Conservation (phyloP, 23 red algal species). For the Cyanidium caldarium region DNA sequence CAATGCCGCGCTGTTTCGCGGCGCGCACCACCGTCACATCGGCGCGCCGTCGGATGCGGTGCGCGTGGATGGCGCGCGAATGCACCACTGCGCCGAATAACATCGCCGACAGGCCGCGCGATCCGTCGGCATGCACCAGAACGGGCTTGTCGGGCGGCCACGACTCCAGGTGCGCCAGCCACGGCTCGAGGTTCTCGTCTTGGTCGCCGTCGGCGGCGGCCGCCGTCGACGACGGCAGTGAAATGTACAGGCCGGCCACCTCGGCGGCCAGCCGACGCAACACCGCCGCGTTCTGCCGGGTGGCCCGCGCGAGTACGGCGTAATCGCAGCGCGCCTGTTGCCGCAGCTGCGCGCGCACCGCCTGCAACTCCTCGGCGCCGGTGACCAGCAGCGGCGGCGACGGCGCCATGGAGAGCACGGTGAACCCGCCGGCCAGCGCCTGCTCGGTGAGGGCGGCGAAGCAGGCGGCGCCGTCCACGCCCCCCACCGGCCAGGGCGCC, state of each 20-base stretch:
- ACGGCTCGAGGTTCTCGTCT: conserved; percentile 5
- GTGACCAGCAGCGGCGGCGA: background rate
- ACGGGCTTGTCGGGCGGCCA: conserved; percentile 62
- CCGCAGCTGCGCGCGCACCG: background rate
- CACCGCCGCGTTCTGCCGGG: conserved; percentile 39
- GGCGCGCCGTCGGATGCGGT: conserved; percentile 24
- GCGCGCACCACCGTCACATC: conserved; percentile 57
- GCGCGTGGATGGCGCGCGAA: conserved; percentile 38
- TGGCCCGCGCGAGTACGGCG: conserved; percentile 27
- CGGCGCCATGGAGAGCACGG: conserved; percentile 8
- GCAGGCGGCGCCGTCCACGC: background rate
- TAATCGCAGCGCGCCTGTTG: conserved; percentile 14
- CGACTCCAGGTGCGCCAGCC: conserved; percentile 59
- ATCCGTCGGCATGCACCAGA: conserved; percentile 28
- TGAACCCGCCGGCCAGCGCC: conserved; percentile 51
- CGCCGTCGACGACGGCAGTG: conserved; percentile 11
- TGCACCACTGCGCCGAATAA: conserved; percentile 71
- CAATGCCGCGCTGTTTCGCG: conserved; percentile 41
- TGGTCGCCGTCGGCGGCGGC: conserved; percentile 10
- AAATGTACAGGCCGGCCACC: conserved; percentile 29
- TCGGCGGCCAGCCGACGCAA: conserved; percentile 13
- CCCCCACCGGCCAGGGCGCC: background rate
- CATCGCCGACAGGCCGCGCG: conserved; percentile 32
- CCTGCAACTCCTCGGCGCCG: background rate
- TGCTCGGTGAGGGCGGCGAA: background rate